Conservation (phyloP, 2,329 filamentous ascomycete genomes). For the Talaromyces marneffei region DNA sequence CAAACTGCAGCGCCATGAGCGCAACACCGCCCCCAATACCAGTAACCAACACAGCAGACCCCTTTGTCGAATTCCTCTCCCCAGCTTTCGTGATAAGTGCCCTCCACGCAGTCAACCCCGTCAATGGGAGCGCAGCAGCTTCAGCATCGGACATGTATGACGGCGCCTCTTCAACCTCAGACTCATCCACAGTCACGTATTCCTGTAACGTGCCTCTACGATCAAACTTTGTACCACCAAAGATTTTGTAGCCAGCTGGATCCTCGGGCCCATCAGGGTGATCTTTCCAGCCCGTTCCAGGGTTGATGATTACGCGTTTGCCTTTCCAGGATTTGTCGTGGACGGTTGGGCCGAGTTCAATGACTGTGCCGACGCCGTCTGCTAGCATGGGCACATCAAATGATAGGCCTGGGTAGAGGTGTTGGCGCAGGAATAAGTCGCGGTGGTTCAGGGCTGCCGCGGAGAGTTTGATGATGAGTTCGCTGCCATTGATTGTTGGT, state of each 20-base stretch:
- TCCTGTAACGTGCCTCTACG: conserved; percentile 69
- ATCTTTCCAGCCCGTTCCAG: conserved; percentile 69
- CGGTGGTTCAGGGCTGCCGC: conserved; percentile 89
- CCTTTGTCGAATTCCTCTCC: conserved; percentile 47
- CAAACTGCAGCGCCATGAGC: conserved; percentile 74
- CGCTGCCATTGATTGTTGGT: conserved; percentile 57
- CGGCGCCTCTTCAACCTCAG: conserved; percentile 71
- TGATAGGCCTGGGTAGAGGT: conserved; percentile 79
- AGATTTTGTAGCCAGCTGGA: conserved; percentile 33
- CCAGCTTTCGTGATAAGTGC: conserved; percentile 74
- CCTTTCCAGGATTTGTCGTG: conserved; percentile 52
- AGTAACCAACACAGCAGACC: conserved; percentile 75
- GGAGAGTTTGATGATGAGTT: conserved; percentile 69
- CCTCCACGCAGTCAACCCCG: conserved; percentile 82
- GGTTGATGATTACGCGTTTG: conserved; percentile 71
- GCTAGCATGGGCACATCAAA: conserved; percentile 74
- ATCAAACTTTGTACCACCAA: conserved; percentile 56
- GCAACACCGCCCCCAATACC: conserved; percentile 93
- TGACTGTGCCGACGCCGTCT: conserved; percentile 74
- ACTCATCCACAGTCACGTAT: conserved; percentile 61
- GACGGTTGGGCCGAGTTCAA: conserved; percentile 53
- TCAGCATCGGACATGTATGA: conserved; percentile 65
- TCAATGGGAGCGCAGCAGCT: conserved; percentile 77
- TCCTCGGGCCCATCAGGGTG: conserved; percentile 69
- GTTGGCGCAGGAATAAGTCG: conserved; percentile 88